Evolutionary conservation across 495 filamentous ascomycete species (phyloP).

Genomic region (Talaromyces borbonicus): DNA sequence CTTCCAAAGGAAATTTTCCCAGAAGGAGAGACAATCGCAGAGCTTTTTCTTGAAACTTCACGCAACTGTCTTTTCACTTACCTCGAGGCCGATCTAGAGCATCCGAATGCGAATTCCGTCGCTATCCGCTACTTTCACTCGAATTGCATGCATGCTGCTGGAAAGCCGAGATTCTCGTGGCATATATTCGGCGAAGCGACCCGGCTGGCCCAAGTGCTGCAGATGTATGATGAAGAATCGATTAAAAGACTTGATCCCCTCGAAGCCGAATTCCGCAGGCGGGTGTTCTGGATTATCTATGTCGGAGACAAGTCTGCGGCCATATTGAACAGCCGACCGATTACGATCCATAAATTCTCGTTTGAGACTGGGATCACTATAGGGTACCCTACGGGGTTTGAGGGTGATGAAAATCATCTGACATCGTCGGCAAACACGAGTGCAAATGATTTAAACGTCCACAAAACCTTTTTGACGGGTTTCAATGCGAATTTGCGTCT

Average conservation of each 20-base stretch:
- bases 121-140: slow-evolving; percentile 22
- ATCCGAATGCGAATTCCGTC: slow-evolving; percentile 20
- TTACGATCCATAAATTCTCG: slow-evolving; percentile 20
- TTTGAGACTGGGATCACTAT: slow-evolving; percentile 19
- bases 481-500: slow-evolving; percentile 17
- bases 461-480: slow-evolving; percentile 11
- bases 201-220: slow-evolving; percentile 20
- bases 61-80: slow-evolving; percentile 12
- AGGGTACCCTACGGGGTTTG: slow-evolving; percentile 16
- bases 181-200: slow-evolving; percentile 22
- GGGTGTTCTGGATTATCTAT: slow-evolving; percentile 22
- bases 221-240: slow-evolving; percentile 21
- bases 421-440: slow-evolving; percentile 7
- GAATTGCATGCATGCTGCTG: slow-evolving; percentile 20
- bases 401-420: slow-evolving; percentile 6
- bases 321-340: slow-evolving; percentile 19
- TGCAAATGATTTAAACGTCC: slow-evolving; percentile 8
- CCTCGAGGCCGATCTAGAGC: slow-evolving; percentile 20
- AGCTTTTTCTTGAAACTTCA: slow-evolving; percentile 14
- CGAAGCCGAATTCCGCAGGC: slow-evolving; percentile 19
- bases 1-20: slow-evolving; percentile 16
- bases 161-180: slow-evolving; percentile 21
- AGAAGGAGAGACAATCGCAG: slow-evolving; percentile 13
- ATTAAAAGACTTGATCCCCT: slow-evolving; percentile 13
- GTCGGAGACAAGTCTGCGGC: slow-evolving; percentile 23